Conservation (phyloP, 768 basidiomycete genomes). For the Podaxis sp. region DNA sequence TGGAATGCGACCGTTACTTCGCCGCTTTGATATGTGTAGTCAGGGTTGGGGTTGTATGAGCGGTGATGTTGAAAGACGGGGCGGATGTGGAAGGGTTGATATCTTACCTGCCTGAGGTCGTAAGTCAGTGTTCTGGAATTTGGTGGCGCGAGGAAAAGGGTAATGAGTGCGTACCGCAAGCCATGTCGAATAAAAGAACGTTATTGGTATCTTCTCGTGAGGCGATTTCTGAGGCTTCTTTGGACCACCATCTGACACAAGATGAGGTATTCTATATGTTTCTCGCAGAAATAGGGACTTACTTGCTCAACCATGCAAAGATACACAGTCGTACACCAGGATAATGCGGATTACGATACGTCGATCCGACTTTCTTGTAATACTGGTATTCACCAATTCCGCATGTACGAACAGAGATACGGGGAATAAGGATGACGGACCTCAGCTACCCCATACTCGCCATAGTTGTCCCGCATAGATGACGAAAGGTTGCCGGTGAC, state of each 20-base stretch:
- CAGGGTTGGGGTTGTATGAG: not conserved
- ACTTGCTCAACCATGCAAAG: constrained; percentile 53
- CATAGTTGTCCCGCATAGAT: constrained; percentile 41
- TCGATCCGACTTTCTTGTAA: constrained; percentile 61
- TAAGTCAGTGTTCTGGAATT: not conserved
- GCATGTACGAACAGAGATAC: not conserved
- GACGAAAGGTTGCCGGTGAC: constrained; percentile 32
- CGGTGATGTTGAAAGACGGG: not conserved
- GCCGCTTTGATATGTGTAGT: constrained; percentile 38
- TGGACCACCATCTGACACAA: constrained; percentile 34
- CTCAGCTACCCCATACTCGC: constrained; percentile 52
- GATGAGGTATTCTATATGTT: not conserved
- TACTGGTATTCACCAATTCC: constrained; percentile 36
- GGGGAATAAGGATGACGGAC: constrained; percentile 25
- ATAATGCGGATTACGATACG: constrained; percentile 74
- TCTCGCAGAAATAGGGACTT: constrained; percentile 6
- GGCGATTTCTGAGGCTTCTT: constrained; percentile 24
- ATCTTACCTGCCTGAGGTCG: constrained; percentile 27
- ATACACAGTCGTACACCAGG: constrained; percentile 59
- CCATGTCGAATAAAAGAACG: constrained; percentile 57
- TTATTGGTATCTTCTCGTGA: constrained; percentile 13
- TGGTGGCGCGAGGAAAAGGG: constrained; percentile 19
- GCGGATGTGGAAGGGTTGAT: not conserved
- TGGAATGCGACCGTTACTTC: constrained; percentile 58
- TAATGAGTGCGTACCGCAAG: constrained; percentile 38